Conservation (phyloP, 441 rosid genomes). For the Gossypium gossypioides region DNA sequence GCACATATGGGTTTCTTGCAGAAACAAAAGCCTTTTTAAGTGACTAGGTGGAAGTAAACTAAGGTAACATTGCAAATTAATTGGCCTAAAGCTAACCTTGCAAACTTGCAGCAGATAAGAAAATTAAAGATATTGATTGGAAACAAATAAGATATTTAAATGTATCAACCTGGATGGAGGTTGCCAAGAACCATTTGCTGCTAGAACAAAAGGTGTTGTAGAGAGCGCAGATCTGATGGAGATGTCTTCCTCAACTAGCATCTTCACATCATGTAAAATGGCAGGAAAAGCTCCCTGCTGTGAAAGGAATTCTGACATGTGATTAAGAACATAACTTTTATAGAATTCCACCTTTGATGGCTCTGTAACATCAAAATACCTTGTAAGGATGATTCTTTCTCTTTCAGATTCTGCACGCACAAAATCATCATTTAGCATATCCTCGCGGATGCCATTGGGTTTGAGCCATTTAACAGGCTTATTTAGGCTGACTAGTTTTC, state of each 20-base stretch:
- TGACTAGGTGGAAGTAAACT: neutral
- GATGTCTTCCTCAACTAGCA: conserved; percentile 54
- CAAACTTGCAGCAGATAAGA: conserved; percentile 5
- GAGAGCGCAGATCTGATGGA: conserved; percentile 58
- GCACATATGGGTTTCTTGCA: neutral
- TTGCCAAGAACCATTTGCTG: conserved; percentile 86
- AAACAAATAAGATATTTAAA: conserved; percentile 1
- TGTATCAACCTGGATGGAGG: conserved; percentile 70
- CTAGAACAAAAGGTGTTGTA: conserved; percentile 64
- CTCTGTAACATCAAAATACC: conserved; percentile 61
- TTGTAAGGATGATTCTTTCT: conserved; percentile 61
- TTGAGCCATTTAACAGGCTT: conserved; percentile 76
- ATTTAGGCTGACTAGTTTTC: conserved; percentile 64
- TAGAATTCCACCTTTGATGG: conserved; percentile 75
- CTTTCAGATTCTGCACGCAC: conserved; percentile 84
- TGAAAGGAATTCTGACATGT: conserved; percentile 75
- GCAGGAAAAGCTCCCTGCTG: conserved; percentile 55
- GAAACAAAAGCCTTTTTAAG: neutral
- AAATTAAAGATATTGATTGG: neutral
- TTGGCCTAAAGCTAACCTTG: neutral
- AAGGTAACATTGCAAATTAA: neutral
- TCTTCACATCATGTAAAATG: conserved; percentile 72
- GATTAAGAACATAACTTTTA: conserved; percentile 69
- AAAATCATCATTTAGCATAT: conserved; percentile 80
- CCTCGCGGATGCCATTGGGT: conserved; percentile 72